Conservation (phyloP, 345 rosid genomes). For the Turnera subulata region DNA sequence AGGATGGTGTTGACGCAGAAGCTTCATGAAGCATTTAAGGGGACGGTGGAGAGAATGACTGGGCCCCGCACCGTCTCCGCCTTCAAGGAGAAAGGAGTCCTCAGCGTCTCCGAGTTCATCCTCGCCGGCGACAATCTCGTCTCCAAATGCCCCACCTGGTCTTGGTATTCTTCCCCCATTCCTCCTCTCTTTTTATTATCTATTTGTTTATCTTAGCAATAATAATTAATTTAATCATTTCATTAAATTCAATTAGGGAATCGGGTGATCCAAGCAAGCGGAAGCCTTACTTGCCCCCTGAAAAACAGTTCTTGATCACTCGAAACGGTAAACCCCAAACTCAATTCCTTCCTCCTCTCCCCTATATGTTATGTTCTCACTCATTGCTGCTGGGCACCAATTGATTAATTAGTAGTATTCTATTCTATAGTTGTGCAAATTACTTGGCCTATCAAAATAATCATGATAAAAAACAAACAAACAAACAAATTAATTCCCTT, state of each 20-base stretch:
- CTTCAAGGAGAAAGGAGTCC: slow-evolving; percentile 96
- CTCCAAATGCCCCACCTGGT: slow-evolving; percentile 99
- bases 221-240: neutral
- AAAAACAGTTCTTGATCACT: slow-evolving; percentile 91
- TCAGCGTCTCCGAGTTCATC: slow-evolving; percentile 84
- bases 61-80: slow-evolving; percentile 93
- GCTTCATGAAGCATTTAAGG: slow-evolving; percentile 86
- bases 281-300: slow-evolving; percentile 76
- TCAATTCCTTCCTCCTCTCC: too few relatives aligned
- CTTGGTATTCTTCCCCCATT: slow-evolving; percentile 49
- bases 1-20: slow-evolving; percentile 66
- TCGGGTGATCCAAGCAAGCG: slow-evolving; percentile 91
- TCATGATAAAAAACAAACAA: too few relatives aligned
- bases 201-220: neutral
- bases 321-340: slow-evolving; percentile 65
- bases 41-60: slow-evolving; percentile 89
- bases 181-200: neutral
- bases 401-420: too few relatives aligned
- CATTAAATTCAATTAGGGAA: slow-evolving; percentile 50
- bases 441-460: too few relatives aligned
- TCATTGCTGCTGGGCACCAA: too few relatives aligned
- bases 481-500: too few relatives aligned
- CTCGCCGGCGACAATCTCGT: slow-evolving; percentile 97
- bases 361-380: too few relatives aligned
- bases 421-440: too few relatives aligned